phyloP scores from a whole-genome alignment of 768 basidiomycete species.

The Lactarius quietus region DNA sequence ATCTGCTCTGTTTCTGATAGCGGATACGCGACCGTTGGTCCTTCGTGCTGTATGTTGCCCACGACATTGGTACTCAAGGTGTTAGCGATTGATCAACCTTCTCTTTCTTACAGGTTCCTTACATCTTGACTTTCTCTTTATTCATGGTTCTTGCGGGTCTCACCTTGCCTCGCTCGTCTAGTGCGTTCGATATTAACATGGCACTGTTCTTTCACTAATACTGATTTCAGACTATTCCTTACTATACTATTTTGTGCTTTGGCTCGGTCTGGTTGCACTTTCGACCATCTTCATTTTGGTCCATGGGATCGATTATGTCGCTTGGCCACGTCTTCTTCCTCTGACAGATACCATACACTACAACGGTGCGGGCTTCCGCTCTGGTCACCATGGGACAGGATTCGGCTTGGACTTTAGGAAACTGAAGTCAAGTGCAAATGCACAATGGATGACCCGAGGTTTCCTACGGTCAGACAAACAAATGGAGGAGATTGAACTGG shows the following conservation, averaged over 20 bases:
- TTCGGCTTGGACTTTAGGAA: constrained; percentile 39
- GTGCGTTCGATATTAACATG: constrained; percentile 43
- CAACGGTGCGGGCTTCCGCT: constrained; percentile 82
- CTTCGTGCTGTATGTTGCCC: constrained; percentile 70
- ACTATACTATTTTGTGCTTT: constrained; percentile 78
- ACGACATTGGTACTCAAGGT: constrained; percentile 2
- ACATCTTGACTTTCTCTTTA: constrained; percentile 70
- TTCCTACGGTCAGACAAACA: constrained; percentile 35
- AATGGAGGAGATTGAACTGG: constrained; percentile 77
- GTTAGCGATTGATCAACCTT: constrained; percentile 1
- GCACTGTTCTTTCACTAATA: constrained; percentile 9
- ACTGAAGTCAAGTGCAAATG: constrained; percentile 36
- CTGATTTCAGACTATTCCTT: constrained; percentile 73
- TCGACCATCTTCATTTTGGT: constrained; percentile 69
- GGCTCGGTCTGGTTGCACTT: constrained; percentile 61
- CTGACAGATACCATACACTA: constrained; percentile 80
- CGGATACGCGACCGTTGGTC: constrained; percentile 76
- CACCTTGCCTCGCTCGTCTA: constrained; percentile 81
- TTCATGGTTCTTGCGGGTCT: constrained; percentile 88
- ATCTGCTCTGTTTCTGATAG: constrained; percentile 64
- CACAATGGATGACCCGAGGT: constrained; percentile 40
- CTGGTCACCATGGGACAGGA: constrained; percentile 73
- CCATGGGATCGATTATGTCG: constrained; percentile 93
- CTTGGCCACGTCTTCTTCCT: constrained; percentile 87
- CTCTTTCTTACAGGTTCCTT: constrained; percentile 63